phyloP scores from a whole-genome alignment of 768 basidiomycete genomes.

The Boletus pseudo-olivaceus region DNA sequence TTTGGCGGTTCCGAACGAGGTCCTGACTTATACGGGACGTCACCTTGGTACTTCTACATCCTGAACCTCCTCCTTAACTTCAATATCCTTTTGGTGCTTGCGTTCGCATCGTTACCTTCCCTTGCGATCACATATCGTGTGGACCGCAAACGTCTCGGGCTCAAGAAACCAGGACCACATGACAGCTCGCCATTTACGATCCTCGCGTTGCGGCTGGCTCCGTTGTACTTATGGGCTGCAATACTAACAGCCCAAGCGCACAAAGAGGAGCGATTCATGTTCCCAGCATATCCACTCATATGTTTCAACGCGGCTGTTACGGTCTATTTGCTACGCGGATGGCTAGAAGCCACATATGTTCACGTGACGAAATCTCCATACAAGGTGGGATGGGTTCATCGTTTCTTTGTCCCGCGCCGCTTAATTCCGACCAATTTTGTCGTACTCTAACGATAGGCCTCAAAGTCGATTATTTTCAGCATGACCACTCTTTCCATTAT shows the following conservation, averaged over 20 bases:
- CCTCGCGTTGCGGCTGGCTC: slow-evolving; percentile 73
- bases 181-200: slow-evolving; percentile 79
- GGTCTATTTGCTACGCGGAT: slow-evolving; percentile 80
- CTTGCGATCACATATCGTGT: slow-evolving; percentile 68
- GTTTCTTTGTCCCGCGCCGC: neutral
- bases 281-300: slow-evolving; percentile 85
- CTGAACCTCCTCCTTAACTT: slow-evolving; percentile 91
- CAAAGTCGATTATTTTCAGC: slow-evolving; percentile 70
- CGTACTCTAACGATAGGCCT: slow-evolving; percentile 51
- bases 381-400: slow-evolving; percentile 47
- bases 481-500: slow-evolving; percentile 70
- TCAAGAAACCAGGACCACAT: slow-evolving; percentile 44
- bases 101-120: slow-evolving; percentile 76
- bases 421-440: neutral
- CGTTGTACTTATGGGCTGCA: slow-evolving; percentile 86
- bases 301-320: slow-evolving; percentile 95
- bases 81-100: slow-evolving; percentile 80
- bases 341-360: slow-evolving; percentile 77
- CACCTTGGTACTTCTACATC: slow-evolving; percentile 83
- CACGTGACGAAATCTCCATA: slow-evolving; percentile 80
- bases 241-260: slow-evolving; percentile 82
- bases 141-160: slow-evolving; percentile 75
- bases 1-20: slow-evolving; percentile 77
- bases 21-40: slow-evolving; percentile 91
- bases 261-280: slow-evolving; percentile 99